phyloP scores from a whole-genome alignment of 2,329 filamentous ascomycete species.

The Sclerotinia trifoliorum region DNA sequence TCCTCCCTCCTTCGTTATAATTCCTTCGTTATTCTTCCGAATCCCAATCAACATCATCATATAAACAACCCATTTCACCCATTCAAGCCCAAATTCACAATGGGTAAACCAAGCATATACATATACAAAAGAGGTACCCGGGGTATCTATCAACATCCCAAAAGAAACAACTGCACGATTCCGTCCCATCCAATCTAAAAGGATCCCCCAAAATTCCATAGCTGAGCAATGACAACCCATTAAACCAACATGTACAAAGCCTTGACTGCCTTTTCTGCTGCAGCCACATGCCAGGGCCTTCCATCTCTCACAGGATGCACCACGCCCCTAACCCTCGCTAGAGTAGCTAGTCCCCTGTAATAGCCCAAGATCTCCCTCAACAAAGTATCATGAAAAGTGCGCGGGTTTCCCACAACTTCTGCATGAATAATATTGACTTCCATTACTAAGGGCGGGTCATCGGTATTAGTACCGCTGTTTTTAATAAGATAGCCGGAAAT shows the following conservation, averaged over 20 bases:
- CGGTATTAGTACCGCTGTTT: slow-evolving; percentile 53
- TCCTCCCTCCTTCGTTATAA: not conserved
- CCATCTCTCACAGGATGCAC: slow-evolving; percentile 58
- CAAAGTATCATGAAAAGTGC: slow-evolving; percentile 55
- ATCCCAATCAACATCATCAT: not conserved
- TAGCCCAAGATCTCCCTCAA: slow-evolving; percentile 68
- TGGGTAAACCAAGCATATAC: not conserved
- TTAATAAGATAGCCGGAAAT: slow-evolving; percentile 67
- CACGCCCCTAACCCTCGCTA: slow-evolving; percentile 66
- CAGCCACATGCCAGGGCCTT: slow-evolving; percentile 77
- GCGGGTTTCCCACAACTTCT: slow-evolving; percentile 42
- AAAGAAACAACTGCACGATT: slow-evolving; percentile 9
- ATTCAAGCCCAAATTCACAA: not conserved
- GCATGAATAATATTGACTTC: slow-evolving; percentile 63
- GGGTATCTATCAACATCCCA: slow-evolving; percentile 17
- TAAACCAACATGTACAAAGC: slow-evolving; percentile 64
- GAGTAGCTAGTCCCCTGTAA: slow-evolving; percentile 65
- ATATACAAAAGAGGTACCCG: slow-evolving; percentile 12
- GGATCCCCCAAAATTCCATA: not conserved
- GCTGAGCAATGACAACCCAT: not conserved
- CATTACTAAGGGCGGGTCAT: slow-evolving; percentile 60
- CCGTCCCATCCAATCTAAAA: slow-evolving; percentile 1
- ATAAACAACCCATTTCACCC: not conserved
- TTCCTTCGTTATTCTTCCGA: not conserved
- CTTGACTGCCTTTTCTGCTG: slow-evolving; percentile 65